phyloP scores from a whole-genome alignment of 2,329 filamentous ascomycete species.

The Colletotrichum horii region DNA sequence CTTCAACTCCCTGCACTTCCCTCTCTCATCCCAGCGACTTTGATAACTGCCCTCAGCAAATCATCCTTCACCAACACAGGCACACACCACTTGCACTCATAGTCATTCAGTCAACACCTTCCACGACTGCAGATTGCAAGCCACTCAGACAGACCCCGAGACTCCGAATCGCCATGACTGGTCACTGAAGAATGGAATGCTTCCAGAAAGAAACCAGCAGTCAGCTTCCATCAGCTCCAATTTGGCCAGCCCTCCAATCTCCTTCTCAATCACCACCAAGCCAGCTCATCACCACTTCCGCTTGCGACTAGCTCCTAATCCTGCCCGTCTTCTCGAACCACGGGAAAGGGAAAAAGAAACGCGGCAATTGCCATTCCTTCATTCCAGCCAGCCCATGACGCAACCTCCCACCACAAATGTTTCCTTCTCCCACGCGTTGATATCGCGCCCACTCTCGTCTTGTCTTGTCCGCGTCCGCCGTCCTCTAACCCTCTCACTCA shows the following conservation, averaged over 20 bases:
- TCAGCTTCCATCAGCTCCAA: not conserved
- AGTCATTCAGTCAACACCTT: not conserved
- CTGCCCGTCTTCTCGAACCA: not conserved
- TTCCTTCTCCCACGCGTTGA: not conserved
- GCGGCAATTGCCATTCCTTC: not conserved
- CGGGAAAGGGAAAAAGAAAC: not conserved
- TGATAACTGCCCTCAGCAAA: not conserved
- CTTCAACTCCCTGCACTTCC: not conserved
- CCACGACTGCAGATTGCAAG: not conserved
- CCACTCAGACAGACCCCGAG: not conserved
- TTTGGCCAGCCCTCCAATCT: not conserved
- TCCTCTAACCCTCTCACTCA: not conserved
- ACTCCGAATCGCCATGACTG: not conserved
- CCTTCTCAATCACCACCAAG: not conserved
- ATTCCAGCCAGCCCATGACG: not conserved
- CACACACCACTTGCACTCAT: not conserved
- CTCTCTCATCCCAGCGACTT: not conserved
- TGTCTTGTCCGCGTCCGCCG: not conserved
- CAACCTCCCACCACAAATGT: not conserved
- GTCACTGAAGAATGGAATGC: not conserved
- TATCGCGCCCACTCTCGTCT: not conserved
- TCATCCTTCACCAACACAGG: not conserved
- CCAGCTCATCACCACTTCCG: not conserved
- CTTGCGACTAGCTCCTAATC: not conserved
- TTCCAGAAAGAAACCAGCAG: slow-evolving; percentile 15